Evolutionary conservation across 169 alveolate species (phyloP).

Genomic region (Cryptosporidium sp.): DNA sequence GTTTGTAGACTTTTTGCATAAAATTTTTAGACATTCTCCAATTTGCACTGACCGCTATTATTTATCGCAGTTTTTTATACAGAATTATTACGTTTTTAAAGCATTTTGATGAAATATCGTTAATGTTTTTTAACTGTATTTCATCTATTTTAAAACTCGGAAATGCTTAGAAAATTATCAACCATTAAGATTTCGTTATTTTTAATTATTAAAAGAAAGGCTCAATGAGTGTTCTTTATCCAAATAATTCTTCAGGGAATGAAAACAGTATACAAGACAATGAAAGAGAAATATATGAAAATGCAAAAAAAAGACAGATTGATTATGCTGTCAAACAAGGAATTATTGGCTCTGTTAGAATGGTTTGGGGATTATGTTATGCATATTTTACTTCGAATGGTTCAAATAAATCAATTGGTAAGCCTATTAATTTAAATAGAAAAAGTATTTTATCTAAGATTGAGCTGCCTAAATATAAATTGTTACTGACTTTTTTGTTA

Average conservation of each 20-base stretch:
- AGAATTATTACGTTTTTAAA: too few relatives aligned
- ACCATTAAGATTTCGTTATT: background rate
- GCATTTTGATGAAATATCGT: background rate
- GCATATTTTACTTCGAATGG: constrained; percentile 47
- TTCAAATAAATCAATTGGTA: background rate
- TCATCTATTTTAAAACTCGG: too few relatives aligned
- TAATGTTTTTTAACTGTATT: too few relatives aligned
- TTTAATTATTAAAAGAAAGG: background rate
- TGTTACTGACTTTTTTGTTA: background rate
- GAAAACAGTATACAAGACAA: background rate
- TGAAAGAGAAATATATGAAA: background rate
- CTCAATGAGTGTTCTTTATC: background rate
- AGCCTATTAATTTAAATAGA: background rate
- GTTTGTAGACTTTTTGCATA: constrained; percentile 34
- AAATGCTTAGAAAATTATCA: background rate
- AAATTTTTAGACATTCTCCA: background rate
- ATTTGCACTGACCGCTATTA: background rate
- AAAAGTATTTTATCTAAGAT: background rate
- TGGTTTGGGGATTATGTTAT: constrained; percentile 11
- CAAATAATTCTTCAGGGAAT: background rate
- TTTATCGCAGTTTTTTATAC: background rate
- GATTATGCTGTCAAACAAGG: constrained; percentile 55
- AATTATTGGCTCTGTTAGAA: constrained; percentile 30
- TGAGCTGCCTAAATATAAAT: constrained; percentile 36
- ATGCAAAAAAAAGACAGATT: constrained; percentile 25